phyloP scores from a whole-genome alignment of 192 early-diverging fungal species.

The Backusella circina region DNA sequence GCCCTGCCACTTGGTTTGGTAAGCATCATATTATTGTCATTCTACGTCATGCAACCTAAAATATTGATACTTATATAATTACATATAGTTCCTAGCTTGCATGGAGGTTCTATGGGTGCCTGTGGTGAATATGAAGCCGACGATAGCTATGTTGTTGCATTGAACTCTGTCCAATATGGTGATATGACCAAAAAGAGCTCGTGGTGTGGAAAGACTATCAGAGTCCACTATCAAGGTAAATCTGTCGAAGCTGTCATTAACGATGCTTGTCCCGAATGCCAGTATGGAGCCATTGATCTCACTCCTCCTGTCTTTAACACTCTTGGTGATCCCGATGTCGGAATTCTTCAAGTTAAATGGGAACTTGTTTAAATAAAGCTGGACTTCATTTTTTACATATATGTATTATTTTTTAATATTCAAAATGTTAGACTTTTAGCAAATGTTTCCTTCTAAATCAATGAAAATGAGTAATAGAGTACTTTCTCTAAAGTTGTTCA shows the following conservation, averaged over 20 bases:
- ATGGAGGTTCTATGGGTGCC: conserved; percentile 24
- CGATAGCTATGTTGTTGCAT: conserved; percentile 17
- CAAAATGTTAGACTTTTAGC: not conserved
- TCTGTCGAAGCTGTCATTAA: conserved; percentile 44
- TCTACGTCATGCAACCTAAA: not conserved
- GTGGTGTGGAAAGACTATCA: conserved; percentile 24
- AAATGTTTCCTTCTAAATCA: not conserved
- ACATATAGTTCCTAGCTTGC: conserved; percentile 12
- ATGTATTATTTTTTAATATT: not conserved
- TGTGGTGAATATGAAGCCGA: conserved; percentile 23
- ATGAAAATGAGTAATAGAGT: not conserved
- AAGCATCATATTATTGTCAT: not conserved
- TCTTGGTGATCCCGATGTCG: not conserved
- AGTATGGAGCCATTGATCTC: conserved; percentile 48
- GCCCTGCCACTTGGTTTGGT: conserved; percentile 29
- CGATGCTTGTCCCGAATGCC: conserved; percentile 52
- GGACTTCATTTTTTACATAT: not conserved
- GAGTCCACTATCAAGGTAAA: conserved; percentile 33
- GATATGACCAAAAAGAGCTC: conserved; percentile 20
- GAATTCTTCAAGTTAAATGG: not conserved
- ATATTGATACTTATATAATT: not conserved
- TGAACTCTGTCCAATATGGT: conserved; percentile 25
- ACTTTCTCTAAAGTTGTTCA: not conserved
- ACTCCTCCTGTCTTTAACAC: conserved; percentile 44
- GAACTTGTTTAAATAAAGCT: not conserved